Evolutionary conservation across 164 flowering plant genomes (phyloP).

Genomic region (Vitis cinerea): DNA sequence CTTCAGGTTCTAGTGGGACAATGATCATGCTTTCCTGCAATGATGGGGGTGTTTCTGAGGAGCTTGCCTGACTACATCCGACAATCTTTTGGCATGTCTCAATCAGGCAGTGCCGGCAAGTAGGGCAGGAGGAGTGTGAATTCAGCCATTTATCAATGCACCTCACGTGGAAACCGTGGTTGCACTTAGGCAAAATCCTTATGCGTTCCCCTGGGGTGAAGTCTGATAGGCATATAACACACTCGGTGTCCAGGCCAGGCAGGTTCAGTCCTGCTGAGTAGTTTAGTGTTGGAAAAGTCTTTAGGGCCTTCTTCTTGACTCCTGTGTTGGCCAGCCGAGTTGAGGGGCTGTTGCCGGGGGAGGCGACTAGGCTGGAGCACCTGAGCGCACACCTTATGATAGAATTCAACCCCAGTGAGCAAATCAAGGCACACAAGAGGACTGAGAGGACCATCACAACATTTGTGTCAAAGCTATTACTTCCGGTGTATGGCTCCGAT

Average conservation of each 20-base stretch:
- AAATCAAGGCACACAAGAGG: constrained; percentile 78
- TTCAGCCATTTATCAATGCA: constrained; percentile 88
- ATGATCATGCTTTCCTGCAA: constrained; percentile 34
- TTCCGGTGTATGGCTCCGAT: constrained; percentile 19
- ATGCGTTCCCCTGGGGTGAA: constrained; percentile 55
- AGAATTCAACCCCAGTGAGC: constrained; percentile 79
- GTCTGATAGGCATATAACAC: constrained; percentile 79
- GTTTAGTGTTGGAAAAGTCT: constrained; percentile 48
- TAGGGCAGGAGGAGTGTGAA: constrained; percentile 87
- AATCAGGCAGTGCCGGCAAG: constrained; percentile 68
- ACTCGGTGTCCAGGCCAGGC: constrained; percentile 60
- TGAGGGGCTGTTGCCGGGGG: constrained; percentile 10
- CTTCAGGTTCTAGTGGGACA: constrained; percentile 66
- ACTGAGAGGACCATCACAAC: constrained; percentile 81
- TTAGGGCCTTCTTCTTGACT: constrained; percentile 60
- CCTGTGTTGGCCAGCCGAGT: constrained; percentile 51
- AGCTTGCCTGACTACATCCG: constrained; percentile 29
- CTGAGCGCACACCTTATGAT: constrained; percentile 75
- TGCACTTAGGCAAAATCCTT: constrained; percentile 68
- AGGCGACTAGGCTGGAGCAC: constrained; percentile 44
- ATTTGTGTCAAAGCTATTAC: constrained; percentile 62
- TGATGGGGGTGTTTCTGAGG: constrained; percentile 25
- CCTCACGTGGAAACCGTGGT: constrained; percentile 78
- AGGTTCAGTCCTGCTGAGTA: constrained; percentile 41
- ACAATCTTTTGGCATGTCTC: constrained; percentile 61